Percentiles rank a stretch among this genome's conserved stretches.
Evolutionary conservation across 305 asterid genomes (phyloP).

Genomic region (Euphrasia arctica): DNA sequence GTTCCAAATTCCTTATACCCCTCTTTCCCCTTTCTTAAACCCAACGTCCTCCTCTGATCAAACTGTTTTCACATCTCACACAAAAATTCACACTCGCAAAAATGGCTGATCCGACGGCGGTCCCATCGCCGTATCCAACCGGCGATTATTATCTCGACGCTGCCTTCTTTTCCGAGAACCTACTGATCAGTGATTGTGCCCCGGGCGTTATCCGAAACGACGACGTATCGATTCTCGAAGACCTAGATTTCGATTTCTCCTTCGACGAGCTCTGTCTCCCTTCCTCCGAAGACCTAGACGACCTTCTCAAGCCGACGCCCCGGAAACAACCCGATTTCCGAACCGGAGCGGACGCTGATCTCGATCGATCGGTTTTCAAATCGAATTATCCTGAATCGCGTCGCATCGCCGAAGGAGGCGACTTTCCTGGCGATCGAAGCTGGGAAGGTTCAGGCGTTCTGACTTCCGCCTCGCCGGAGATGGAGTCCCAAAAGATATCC

Average conservation of each 20-base stretch:
- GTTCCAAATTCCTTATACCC: conserved; percentile 27
- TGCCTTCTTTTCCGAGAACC: conserved; percentile 35
- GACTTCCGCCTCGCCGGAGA: conserved; percentile 38
- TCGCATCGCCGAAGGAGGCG: conserved; percentile 33
- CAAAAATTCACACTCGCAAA: conserved; percentile 12
- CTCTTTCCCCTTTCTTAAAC: conserved; percentile 28
- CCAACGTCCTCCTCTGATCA: conserved; percentile 23
- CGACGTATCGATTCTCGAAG: conserved; percentile 35
- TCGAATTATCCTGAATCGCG: conserved; percentile 39
- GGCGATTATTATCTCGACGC: conserved; percentile 38
- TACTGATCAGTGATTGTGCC: conserved; percentile 16
- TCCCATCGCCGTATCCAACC: conserved; percentile 21
- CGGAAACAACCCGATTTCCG: conserved; percentile 25
- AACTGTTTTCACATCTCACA: conserved; percentile 23
- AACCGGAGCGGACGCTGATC: conserved; percentile 29
- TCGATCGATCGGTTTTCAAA: conserved; percentile 39
- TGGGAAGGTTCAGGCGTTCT: conserved; percentile 49
- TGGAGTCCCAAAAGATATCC: conserved; percentile 47
- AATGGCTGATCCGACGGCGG: conserved; percentile 42
- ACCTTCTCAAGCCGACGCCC: conserved; percentile 28
- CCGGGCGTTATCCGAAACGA: conserved; percentile 18
- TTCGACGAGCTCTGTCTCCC: conserved; percentile 64
- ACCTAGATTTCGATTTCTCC: conserved; percentile 59
- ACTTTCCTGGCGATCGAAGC: conserved; percentile 34
- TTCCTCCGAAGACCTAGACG: conserved; percentile 33